Conservation (phyloP, 23 red algal genomes). For the Chondrus crispus region DNA sequence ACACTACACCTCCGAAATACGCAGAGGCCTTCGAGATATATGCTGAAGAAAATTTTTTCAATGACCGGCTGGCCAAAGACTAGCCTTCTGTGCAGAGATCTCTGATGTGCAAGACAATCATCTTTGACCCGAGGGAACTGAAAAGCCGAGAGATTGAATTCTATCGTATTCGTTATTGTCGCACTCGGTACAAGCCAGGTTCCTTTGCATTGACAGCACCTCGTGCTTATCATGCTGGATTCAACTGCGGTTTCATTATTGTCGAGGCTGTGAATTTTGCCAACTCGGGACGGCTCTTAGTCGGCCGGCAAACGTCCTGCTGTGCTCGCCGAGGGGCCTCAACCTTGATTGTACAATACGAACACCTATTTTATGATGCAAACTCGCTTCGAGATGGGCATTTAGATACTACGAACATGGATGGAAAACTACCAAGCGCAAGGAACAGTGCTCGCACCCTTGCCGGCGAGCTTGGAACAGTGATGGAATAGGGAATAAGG, state of each 20-base stretch:
- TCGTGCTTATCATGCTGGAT: slow-evolving; percentile 90
- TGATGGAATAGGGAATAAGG: slow-evolving; percentile 41
- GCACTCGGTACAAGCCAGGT: slow-evolving; percentile 64
- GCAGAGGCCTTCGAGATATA: slow-evolving; percentile 54
- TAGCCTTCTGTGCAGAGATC: neutral
- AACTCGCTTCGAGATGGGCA: neutral
- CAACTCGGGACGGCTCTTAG: slow-evolving; percentile 61
- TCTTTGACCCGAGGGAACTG: slow-evolving; percentile 65
- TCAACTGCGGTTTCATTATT: slow-evolving; percentile 83
- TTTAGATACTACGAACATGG: too few relatives aligned
- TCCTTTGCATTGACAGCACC: slow-evolving; percentile 81
- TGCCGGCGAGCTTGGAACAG: slow-evolving; percentile 1
- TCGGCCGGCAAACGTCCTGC: slow-evolving; percentile 34
- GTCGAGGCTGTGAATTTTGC: slow-evolving; percentile 97
- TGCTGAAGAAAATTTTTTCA: slow-evolving; percentile 23
- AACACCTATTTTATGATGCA: slow-evolving; percentile 58
- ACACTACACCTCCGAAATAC: slow-evolving; percentile 46
- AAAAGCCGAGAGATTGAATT: slow-evolving; percentile 29
- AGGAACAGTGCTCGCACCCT: too few relatives aligned
- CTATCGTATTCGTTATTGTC: slow-evolving; percentile 73
- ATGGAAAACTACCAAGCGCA: too few relatives aligned
- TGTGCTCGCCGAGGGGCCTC: neutral
- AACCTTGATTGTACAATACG: slow-evolving; percentile 18
- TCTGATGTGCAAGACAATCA: slow-evolving; percentile 76
- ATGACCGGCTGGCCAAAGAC: slow-evolving; percentile 14